phyloP scores from a whole-genome alignment of 345 rosid genomes.

The Isatis tinctoria region DNA sequence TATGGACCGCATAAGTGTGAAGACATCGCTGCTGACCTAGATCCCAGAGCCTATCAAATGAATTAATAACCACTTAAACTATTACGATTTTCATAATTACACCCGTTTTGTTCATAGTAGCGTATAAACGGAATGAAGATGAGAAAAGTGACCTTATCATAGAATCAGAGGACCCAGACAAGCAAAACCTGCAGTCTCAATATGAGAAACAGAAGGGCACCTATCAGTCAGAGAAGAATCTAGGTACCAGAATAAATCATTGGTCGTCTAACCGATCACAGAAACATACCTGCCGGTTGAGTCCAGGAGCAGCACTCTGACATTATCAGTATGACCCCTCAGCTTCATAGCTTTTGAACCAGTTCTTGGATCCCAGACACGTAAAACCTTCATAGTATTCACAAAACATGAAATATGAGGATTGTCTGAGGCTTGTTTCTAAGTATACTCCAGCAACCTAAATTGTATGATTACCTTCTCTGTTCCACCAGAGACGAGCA shows the following conservation, averaged over 20 bases:
- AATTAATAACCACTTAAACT: conserved; percentile 24
- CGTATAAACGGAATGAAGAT: neutral
- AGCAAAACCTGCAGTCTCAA: conserved; percentile 70
- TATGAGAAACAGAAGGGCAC: neutral
- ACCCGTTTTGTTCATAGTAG: neutral
- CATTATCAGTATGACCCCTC: conserved; percentile 95
- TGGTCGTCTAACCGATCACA: neutral
- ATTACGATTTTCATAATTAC: neutral
- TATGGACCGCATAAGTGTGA: conserved; percentile 99
- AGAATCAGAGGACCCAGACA: conserved; percentile 98
- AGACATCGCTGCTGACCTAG: conserved; percentile 98
- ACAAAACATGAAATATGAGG: neutral
- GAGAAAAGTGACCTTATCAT: conserved; percentile 74
- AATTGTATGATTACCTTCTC: conserved; percentile 63
- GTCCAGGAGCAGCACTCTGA: conserved; percentile 87
- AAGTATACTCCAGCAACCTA: neutral
- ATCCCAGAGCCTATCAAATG: conserved; percentile 78
- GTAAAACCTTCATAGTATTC: conserved; percentile 62
- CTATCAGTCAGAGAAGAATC: conserved; percentile 10
- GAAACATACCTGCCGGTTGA: conserved; percentile 75
- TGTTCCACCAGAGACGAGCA: conserved; percentile 99
- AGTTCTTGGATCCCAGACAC: conserved; percentile 98
- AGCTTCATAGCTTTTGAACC: conserved; percentile 96
- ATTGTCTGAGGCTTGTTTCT: neutral
- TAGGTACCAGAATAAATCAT: neutral